phyloP scores from a whole-genome alignment of 257 asterid species.

The Echites panduratus region DNA sequence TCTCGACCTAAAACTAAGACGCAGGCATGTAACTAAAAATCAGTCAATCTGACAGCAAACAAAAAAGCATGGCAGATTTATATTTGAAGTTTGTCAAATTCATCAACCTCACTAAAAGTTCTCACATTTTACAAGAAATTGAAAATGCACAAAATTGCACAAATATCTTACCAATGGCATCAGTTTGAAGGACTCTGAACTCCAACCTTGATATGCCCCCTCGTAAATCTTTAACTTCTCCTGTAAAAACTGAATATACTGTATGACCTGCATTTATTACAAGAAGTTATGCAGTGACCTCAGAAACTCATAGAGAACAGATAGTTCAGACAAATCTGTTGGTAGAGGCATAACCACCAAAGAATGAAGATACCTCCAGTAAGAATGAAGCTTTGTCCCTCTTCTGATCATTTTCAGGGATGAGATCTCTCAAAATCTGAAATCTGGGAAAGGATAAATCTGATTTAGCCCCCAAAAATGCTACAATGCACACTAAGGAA shows the following conservation, averaged over 20 bases:
- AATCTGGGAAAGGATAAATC: slow-evolving; percentile 40
- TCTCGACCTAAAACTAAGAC: no score
- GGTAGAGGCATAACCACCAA: slow-evolving; percentile 11
- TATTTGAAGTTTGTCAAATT: no score
- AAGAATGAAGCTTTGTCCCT: slow-evolving; percentile 77
- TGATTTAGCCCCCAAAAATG: slow-evolving; percentile 12
- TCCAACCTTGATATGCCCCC: slow-evolving; percentile 68
- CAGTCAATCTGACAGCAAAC: no score
- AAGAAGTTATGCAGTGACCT: slow-evolving; percentile 3
- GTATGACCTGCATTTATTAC: slow-evolving; percentile 66
- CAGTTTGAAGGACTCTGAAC: slow-evolving; percentile 59
- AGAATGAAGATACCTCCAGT: slow-evolving; percentile 56
- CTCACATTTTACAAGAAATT: no score
- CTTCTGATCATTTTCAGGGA: slow-evolving; percentile 81
- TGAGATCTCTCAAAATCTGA: slow-evolving; percentile 59
- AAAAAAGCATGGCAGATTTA: no score
- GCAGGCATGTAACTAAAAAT: no score
- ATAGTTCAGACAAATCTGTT: background rate
- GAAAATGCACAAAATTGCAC: background rate
- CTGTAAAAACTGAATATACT: slow-evolving; percentile 72
- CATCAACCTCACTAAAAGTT: no score
- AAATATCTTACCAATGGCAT: slow-evolving; percentile 50
- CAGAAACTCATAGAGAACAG: background rate
- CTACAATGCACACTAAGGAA: background rate
- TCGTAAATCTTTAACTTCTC: slow-evolving; percentile 61